Percentiles rank a stretch among this genome's conserved stretches.
These are phyloP conservation scores for Paxillus involutus DNA, from an alignment of 768 basidiomycete species.

Conservation along the genomic window DNA sequence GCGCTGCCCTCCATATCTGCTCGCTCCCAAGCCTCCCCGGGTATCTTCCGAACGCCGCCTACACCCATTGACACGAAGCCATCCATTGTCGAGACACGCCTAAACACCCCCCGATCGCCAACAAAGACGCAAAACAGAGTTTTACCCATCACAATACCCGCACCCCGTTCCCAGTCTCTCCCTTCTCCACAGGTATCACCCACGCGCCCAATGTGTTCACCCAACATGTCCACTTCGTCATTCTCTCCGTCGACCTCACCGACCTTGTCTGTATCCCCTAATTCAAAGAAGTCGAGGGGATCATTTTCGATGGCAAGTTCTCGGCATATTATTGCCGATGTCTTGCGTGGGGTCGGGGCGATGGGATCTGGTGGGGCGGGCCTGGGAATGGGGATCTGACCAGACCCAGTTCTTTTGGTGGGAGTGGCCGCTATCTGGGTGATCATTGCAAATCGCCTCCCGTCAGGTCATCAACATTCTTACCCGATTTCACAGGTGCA, in stretches of 20 bases:
- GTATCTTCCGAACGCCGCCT: constrained; percentile 6
- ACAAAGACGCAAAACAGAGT: background rate
- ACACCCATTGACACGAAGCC: background rate
- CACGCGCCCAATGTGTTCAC: constrained; percentile 6
- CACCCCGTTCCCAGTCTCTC: background rate
- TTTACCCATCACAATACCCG: constrained; percentile 1
- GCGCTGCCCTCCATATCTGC: constrained; percentile 23
- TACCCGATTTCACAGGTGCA: too few species aligned
- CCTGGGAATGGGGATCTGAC: background rate
- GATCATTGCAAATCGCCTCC: too few species aligned
- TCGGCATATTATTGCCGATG: constrained; percentile 33
- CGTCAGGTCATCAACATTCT: too few species aligned
- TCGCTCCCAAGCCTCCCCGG: constrained; percentile 10
- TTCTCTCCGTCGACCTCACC: constrained; percentile 10
- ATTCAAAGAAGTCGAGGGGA: constrained; percentile 9
- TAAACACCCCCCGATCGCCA: background rate
- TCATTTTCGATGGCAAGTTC: constrained; percentile 15
- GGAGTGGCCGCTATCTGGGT: too few species aligned
- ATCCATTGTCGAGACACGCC: background rate
- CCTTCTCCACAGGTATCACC: constrained; percentile 4
- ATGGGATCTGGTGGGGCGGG: constrained; percentile 17
- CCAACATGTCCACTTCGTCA: background rate
- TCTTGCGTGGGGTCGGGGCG: constrained; percentile 44
- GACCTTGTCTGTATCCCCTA: background rate
- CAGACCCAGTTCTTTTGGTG: too few species aligned